Base-by-base conservation (phyloP, 805 yeast species). In the Zygosaccharomyces siamensis region DNA sequence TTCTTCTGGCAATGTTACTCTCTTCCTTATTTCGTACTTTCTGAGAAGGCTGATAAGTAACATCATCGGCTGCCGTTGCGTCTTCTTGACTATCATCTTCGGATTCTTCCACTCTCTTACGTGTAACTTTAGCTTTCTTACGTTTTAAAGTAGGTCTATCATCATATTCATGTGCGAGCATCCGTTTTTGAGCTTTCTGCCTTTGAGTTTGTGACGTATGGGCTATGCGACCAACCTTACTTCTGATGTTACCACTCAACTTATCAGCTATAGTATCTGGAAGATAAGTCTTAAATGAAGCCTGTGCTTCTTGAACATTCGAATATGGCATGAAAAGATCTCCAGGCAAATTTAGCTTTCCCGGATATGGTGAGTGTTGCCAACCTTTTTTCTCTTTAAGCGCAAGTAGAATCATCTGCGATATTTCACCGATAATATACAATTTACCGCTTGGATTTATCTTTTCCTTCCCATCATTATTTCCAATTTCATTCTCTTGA, bases 321-420 rank as follows among this genome's bases (percentile, higher is more conserved):
- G 72, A 70, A 73, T 84, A 79, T 1, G 86, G 79, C n/a, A 73
- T 69, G 65, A 76, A 88, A 7, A 86, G 62, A 60, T 89, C 96
- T n/a, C 74, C 67, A 0, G 92, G 83, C 16, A 89, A 64, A 16
- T 79, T 77, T 14, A 85, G 64, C 57, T 83, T 85, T 1, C 92
- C 95, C 0, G 96, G 95, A 81, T 90, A 89, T 0, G 89, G 81
- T 21, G 83, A 78, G 48, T 86, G 71, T 20, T 77, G 76, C 95
- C 96, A 88, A 39, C 73, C 74, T 57, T 76, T 81, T 21, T 67
- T 59, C 21, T 77, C 82, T 38, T 83, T 78, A 21, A 80, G 67
- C 48, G 77, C 80, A 47, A 81, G 77, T 40, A 89, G 72, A 5
- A 80, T 69, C 49, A 85, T 66, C 62, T 86, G 95, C 1, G 89